These are phyloP conservation scores for Myrica gale DNA, from an alignment of 306 rosid species.

Conservation along the genomic window DNA sequence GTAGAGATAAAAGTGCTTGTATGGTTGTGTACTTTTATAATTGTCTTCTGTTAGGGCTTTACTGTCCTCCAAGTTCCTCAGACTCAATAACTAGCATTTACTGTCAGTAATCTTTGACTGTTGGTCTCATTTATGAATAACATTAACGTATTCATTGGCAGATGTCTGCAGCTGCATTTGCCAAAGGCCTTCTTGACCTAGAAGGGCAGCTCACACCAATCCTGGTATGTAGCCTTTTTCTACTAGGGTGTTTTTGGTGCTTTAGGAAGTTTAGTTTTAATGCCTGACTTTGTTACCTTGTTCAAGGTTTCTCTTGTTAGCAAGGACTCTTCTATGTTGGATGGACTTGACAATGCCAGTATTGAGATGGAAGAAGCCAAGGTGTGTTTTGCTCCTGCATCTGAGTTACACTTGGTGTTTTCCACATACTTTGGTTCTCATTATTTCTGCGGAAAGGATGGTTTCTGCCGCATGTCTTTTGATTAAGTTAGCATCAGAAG, in stretches of 20 bases:
- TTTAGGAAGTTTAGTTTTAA: slow-evolving; percentile 27
- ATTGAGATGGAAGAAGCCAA: slow-evolving; percentile 90
- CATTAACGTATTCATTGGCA: slow-evolving; percentile 41
- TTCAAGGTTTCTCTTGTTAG: slow-evolving; percentile 95
- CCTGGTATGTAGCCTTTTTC: slow-evolving; percentile 61
- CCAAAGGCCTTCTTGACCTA: slow-evolving; percentile 97
- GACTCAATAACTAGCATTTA: slow-evolving; percentile 4
- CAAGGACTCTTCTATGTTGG: slow-evolving; percentile 99
- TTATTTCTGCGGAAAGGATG: slow-evolving; percentile 13
- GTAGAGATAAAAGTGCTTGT: slow-evolving; percentile 33
- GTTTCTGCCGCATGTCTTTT: background rate
- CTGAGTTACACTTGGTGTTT: background rate
- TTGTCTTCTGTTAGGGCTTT: slow-evolving; percentile 2
- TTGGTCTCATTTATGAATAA: slow-evolving; percentile 28
- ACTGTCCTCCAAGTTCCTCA: slow-evolving; percentile 20
- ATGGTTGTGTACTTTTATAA: slow-evolving; percentile 9
- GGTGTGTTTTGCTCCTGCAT: slow-evolving; percentile 37
- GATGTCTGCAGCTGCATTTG: slow-evolving; percentile 99
- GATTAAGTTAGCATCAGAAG: background rate
- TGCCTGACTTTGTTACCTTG: slow-evolving; percentile 35
- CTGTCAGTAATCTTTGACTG: slow-evolving; percentile 4
- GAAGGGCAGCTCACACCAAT: slow-evolving; percentile 97
- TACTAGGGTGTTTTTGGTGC: slow-evolving; percentile 20
- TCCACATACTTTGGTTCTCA: background rate
- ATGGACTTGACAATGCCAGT: slow-evolving; percentile 98